Conservation (phyloP, 495 filamentous ascomycete species). For the Penicillium fimorum region DNA sequence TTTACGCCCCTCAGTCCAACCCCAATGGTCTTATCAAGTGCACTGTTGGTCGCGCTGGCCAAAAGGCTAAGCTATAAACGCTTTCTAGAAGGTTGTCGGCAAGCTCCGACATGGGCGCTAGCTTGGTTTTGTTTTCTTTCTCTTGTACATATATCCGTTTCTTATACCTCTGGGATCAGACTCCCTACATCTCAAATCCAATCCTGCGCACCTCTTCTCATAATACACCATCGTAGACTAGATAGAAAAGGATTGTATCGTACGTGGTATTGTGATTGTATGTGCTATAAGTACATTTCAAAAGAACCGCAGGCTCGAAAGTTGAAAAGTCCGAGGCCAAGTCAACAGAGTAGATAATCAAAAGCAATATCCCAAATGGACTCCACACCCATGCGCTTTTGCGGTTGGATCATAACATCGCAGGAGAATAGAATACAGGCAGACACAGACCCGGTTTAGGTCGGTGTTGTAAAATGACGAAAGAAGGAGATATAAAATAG, state of each 20-base stretch:
- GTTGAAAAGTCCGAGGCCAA: conserved; percentile 10
- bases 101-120: conserved; percentile 7
- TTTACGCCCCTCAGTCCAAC: conserved; percentile 87
- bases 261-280: conserved; percentile 12
- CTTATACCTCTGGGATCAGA: conserved; percentile 24
- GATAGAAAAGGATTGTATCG: neutral
- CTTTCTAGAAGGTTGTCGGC: conserved; percentile 1
- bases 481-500: conserved; percentile 11
- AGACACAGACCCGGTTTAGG: conserved; percentile 10
- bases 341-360: conserved; percentile 17
- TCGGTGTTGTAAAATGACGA: conserved; percentile 17
- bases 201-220: neutral
- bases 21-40: conserved; percentile 97
- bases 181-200: conserved; percentile 4
- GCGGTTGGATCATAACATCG: conserved; percentile 34
- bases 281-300: conserved; percentile 16
- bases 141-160: conserved; percentile 30
- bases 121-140: conserved; percentile 3
- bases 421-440: conserved; percentile 35
- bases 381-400: conserved; percentile 53
- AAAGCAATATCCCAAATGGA: conserved; percentile 35
- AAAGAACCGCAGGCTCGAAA: conserved; percentile 12
- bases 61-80: conserved; percentile 43
- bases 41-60: conserved; percentile 67
- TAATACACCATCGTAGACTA: neutral